phyloP scores from a whole-genome alignment of 495 filamentous ascomycete species.

The Aspergillus heteromorphus region DNA sequence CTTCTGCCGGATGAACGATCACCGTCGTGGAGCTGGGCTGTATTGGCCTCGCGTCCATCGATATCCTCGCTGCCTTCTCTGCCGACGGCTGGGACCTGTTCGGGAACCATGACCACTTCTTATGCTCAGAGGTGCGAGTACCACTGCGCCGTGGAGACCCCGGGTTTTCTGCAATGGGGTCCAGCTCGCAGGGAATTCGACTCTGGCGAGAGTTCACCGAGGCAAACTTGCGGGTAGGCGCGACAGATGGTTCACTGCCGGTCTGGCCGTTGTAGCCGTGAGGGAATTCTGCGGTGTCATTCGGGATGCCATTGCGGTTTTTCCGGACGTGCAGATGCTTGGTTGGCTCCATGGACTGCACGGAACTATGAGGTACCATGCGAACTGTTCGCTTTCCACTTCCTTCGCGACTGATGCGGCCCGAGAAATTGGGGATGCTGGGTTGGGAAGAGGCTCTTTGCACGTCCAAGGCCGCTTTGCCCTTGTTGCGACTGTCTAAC shows the following conservation, averaged over 20 bases:
- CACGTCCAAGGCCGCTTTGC: neutral
- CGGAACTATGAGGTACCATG: constrained; percentile 40
- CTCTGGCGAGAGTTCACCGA: constrained; percentile 18
- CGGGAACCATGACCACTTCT: constrained; percentile 65
- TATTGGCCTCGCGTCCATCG: constrained; percentile 16
- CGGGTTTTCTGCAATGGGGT: constrained; percentile 28
- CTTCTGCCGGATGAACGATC: constrained; percentile 13
- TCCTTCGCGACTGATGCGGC: constrained; percentile 11
- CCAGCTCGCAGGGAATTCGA: constrained; percentile 19
- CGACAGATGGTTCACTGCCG: neutral
- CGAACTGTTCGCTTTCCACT: constrained; percentile 37
- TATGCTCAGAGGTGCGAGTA: constrained; percentile 28
- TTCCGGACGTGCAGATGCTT: constrained; percentile 54
- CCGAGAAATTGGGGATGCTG: neutral
- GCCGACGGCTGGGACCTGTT: constrained; percentile 44
- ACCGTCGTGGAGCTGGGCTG: constrained; percentile 25
- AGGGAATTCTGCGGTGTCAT: neutral
- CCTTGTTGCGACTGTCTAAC: neutral
- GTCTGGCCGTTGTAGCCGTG: neutral
- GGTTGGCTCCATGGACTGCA: constrained; percentile 33
- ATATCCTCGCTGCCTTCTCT: constrained; percentile 13
- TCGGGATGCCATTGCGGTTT: constrained; percentile 20
- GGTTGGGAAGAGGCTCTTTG: neutral
- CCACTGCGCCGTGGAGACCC: constrained; percentile 23
- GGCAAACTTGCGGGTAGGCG: neutral